A percentile compares a stretch with the other conserved stretches of the same genome.
phyloP scores from a whole-genome alignment of 345 rosid genomes.

The Lepidium aucheri region DNA sequence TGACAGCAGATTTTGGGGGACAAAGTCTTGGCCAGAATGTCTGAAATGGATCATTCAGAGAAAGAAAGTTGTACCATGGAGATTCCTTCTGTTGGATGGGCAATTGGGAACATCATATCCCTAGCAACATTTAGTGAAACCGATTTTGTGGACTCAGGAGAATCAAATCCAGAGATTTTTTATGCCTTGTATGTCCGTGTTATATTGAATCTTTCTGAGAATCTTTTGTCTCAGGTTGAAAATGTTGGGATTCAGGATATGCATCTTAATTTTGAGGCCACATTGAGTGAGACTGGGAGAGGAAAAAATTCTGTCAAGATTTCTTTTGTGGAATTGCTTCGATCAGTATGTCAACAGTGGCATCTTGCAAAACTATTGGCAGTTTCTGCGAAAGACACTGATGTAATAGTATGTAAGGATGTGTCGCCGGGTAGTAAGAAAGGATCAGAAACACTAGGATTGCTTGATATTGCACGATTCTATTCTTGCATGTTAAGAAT shows the following conservation, averaged over 20 bases:
- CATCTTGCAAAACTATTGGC: constrained; percentile 75
- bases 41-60: constrained; percentile 38
- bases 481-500: constrained; percentile 82
- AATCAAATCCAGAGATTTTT: constrained; percentile 38
- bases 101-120: constrained; percentile 70
- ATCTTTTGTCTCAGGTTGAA: constrained; percentile 45
- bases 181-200: constrained; percentile 57
- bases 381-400: constrained; percentile 33
- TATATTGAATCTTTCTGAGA: constrained; percentile 58
- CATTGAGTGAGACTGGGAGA: constrained; percentile 28
- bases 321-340: constrained; percentile 51
- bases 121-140: constrained; percentile 55
- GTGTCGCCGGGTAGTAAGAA: constrained; percentile 22
- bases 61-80: constrained; percentile 30
- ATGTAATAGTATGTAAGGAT: constrained; percentile 23
- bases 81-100: constrained; percentile 83
- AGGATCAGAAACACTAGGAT: constrained; percentile 35
- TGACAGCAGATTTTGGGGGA: constrained; percentile 75
- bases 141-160: constrained; percentile 50
- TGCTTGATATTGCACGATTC: constrained; percentile 63
- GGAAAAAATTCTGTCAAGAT: constrained; percentile 29
- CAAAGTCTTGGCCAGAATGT: constrained; percentile 40
- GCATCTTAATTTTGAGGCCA: constrained; percentile 35
- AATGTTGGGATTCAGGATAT: constrained; percentile 39
- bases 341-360: constrained; percentile 85